These are phyloP conservation scores for Thyridium curvatum DNA, from an alignment of 2,329 filamentous ascomycete genomes.

Conservation along the genomic window DNA sequence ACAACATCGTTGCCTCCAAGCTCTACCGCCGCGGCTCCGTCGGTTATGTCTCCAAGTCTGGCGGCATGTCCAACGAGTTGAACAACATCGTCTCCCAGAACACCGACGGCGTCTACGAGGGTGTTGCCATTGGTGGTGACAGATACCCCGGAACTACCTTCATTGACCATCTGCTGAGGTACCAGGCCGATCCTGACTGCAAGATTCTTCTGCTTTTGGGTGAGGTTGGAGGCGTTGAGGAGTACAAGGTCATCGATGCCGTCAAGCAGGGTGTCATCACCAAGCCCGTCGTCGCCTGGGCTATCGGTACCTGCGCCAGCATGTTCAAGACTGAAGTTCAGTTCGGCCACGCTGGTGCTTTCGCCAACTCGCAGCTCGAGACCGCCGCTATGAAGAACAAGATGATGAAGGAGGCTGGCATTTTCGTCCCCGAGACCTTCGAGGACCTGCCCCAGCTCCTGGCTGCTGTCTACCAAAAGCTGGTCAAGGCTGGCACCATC, in stretches of 20 bases:
- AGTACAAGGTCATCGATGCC: constrained; percentile 98
- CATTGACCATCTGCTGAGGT: constrained; percentile 96
- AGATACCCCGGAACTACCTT: constrained; percentile 98
- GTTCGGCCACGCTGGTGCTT: constrained; percentile 97
- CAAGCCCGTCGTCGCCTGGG: constrained; percentile 99
- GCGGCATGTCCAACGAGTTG: constrained; percentile 99
- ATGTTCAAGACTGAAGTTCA: constrained; percentile 99
- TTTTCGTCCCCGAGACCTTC: constrained; percentile 92
- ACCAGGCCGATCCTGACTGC: constrained; percentile 94
- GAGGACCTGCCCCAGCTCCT: constrained; percentile 84
- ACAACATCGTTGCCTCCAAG: constrained; percentile 99
- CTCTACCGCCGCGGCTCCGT: constrained; percentile 99
- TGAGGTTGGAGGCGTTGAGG: constrained; percentile 98
- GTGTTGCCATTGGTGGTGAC: constrained; percentile 98
- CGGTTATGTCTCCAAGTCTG: constrained; percentile 99
- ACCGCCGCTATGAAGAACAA: constrained; percentile 96
- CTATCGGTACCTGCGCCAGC: constrained; percentile 97
- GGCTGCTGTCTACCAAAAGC: constrained; percentile 77
- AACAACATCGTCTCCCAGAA: constrained; percentile 99
- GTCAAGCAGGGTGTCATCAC: constrained; percentile 92
- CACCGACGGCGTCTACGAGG: constrained; percentile 97
- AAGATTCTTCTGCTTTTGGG: constrained; percentile 95
- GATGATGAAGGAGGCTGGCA: constrained; percentile 89
- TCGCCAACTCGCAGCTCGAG: constrained; percentile 99
- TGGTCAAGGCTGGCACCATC: constrained; percentile 80